Base-by-base conservation (phyloP, 257 asterid species). In the Marsdenia floribunda region DNA sequence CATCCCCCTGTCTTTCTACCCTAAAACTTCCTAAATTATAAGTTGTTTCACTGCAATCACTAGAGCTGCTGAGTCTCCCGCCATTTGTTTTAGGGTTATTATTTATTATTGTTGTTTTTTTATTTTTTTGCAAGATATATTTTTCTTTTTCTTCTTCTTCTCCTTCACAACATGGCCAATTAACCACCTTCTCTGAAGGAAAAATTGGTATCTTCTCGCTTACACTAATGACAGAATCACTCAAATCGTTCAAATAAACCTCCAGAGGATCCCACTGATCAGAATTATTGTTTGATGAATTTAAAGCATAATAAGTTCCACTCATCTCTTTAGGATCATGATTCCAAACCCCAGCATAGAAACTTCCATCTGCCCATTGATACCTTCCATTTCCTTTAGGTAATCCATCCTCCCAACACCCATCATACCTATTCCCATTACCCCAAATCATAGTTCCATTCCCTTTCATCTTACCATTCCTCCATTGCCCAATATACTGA, bases 261-360 rank as follows among this genome's bases (percentile, higher is more conserved):
- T 88, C 89, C 26, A 82, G 87, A 55, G 98, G 97, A 76, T 94
- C 93, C 96, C 97, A 90, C 33, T 29, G 33, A 76, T 86, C 91
- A 22, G 85, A 77, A 19, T 77, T 72, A 21, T 78, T 85, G 50
- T 81, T 76, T 3, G 95, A 81, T 3, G 95, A 81, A 71, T 77
- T 79, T 2, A 91, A 83, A 19, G 97, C 89, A 60, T 89, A 94
- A 60, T 89, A 92, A 70, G 97, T 88, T 80, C 98, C 98, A 68
- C 83, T 89, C 75, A 85, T 93, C 76, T 91, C 97, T 42, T 49
- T 81, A 0, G 84, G 82, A 68, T 92, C 95, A 72, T 83, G 85
- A 74, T 92, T 90, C 97, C 97, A 94, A 35, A 84, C 78, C n/a
- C 97, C 98, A 6, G 87, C 90, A 68, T 93, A 93, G 35, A 91